phyloP scores from a whole-genome alignment of 371 early-diverging fungal genomes.

The Parasitella parasitica region DNA sequence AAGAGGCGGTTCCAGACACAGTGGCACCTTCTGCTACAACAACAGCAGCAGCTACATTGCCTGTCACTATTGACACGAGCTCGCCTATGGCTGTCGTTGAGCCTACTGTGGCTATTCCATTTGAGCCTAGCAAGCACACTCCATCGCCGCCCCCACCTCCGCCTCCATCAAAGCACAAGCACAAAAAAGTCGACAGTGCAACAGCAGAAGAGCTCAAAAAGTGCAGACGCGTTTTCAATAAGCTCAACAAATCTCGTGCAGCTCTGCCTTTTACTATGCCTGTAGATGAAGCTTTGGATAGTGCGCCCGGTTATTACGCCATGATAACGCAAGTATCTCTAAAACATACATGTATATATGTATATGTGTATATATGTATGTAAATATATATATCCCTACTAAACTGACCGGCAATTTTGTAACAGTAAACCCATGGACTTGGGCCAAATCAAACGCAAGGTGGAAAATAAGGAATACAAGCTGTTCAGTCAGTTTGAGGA shows the following conservation, averaged over 20 bases:
- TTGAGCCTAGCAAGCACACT: slow-evolving; percentile 2
- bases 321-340: slow-evolving; percentile 33
- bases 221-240: slow-evolving; percentile 51
- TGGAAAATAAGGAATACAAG: slow-evolving; percentile 62
- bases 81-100: neutral
- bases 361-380: too few relatives aligned
- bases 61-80: neutral
- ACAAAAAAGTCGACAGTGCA: slow-evolving; percentile 14
- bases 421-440: slow-evolving; percentile 97
- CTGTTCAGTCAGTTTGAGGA: slow-evolving; percentile 60
- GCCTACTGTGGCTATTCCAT: neutral
- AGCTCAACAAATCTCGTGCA: slow-evolving; percentile 54
- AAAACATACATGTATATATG: too few relatives aligned
- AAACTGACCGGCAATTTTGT: neutral
- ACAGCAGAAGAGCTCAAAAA: slow-evolving; percentile 39
- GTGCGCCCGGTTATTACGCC: slow-evolving; percentile 45
- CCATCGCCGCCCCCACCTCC: slow-evolving; percentile 1
- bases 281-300: slow-evolving; percentile 63
- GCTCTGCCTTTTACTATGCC: slow-evolving; percentile 66
- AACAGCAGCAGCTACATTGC: neutral
- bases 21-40: neutral
- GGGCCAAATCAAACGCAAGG: slow-evolving; percentile 75
- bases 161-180: slow-evolving; percentile 5
- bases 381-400: too few relatives aligned
- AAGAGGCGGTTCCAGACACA: neutral